A percentile compares a stretch with the other conserved stretches of the same genome.
phyloP scores from a whole-genome alignment of 805 yeast species.

The Saccharomycopsis fermentans region DNA sequence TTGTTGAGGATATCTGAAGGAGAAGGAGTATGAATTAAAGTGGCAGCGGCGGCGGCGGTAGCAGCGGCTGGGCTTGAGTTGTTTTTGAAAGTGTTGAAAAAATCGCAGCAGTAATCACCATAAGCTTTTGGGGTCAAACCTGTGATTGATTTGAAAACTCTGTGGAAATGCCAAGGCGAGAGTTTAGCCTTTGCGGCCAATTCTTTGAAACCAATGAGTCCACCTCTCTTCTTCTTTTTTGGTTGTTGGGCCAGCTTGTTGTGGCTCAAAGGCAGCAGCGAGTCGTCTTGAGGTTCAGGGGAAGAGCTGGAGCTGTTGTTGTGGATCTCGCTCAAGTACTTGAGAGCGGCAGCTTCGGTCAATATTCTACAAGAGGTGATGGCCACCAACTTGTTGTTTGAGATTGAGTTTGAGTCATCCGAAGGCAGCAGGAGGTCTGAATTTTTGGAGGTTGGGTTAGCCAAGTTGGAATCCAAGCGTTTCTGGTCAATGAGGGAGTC shows the following conservation, averaged over 20 bases:
- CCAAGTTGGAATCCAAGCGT: slow-evolving; percentile 18
- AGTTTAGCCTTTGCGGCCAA: slow-evolving; percentile 75
- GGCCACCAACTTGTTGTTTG: slow-evolving; percentile 45
- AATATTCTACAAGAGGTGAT: slow-evolving; percentile 70
- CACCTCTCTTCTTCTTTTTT: slow-evolving; percentile 59
- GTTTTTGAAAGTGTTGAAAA: slow-evolving; percentile 29
- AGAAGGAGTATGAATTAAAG: neutral
- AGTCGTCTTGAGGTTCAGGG: neutral
- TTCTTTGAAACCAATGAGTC: slow-evolving; percentile 76
- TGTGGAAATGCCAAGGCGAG: slow-evolving; percentile 88
- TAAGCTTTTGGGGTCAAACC: slow-evolving; percentile 83
- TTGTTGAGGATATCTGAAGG: no score
- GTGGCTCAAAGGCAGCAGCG: slow-evolving; percentile 8
- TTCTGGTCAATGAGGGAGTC: slow-evolving; percentile 41
- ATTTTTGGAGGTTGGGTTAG: slow-evolving; percentile 35
- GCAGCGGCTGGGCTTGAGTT: neutral
- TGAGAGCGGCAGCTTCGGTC: slow-evolving; percentile 63
- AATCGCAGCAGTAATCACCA: slow-evolving; percentile 40
- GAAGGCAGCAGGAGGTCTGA: slow-evolving; percentile 33
- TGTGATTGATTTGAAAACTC: slow-evolving; percentile 79
- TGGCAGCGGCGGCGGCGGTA: neutral
- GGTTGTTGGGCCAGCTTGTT: slow-evolving; percentile 15
- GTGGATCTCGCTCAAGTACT: slow-evolving; percentile 23
- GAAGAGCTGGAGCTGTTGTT: slow-evolving; percentile 8
- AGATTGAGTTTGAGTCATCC: slow-evolving; percentile 20